Conservation (phyloP, 2,329 filamentous ascomycete genomes). For the Aotearoamyces nothofagi region DNA sequence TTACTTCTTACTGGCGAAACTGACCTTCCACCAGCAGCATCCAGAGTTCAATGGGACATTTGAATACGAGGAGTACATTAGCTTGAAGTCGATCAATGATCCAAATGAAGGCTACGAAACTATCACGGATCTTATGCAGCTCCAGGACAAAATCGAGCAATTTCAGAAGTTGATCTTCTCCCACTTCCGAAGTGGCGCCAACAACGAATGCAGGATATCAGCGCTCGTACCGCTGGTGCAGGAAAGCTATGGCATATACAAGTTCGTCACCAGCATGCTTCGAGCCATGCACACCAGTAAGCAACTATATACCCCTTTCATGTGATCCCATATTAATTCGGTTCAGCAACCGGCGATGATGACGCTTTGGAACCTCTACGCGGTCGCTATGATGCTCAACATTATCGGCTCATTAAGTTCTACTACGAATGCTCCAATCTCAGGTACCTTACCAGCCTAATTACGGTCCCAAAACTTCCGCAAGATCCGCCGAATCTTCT, state of each 20-base stretch:
- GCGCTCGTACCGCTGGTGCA: constrained; percentile 86
- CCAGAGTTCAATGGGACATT: constrained; percentile 98
- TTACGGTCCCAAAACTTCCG: constrained; percentile 89
- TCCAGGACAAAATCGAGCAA: constrained; percentile 96
- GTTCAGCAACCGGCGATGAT: constrained; percentile 71
- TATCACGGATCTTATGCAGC: constrained; percentile 86
- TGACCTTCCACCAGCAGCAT: constrained; percentile 92
- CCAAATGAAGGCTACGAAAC: constrained; percentile 97
- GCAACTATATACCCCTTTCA: no score
- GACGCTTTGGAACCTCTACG: constrained; percentile 83
- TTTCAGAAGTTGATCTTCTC: constrained; percentile 99
- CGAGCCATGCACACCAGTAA: constrained; percentile 90
- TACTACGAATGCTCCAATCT: constrained; percentile 99
- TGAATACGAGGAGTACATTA: constrained; percentile 98
- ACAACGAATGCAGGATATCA: constrained; percentile 94
- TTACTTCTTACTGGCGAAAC: constrained; percentile 83
- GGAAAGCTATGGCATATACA: constrained; percentile 98
- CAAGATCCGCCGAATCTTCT: constrained; percentile 86
- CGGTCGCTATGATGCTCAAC: constrained; percentile 83
- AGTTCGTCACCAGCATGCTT: constrained; percentile 99
- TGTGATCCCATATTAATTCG: constrained; percentile 1
- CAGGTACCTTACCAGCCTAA: constrained; percentile 88
- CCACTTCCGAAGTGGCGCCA: constrained; percentile 78
- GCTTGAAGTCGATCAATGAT: constrained; percentile 94
- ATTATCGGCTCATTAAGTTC: constrained; percentile 92